These are phyloP conservation scores for Leavenworthia alabamica DNA, from an alignment of 345 rosid species.

Conservation along the genomic window DNA sequence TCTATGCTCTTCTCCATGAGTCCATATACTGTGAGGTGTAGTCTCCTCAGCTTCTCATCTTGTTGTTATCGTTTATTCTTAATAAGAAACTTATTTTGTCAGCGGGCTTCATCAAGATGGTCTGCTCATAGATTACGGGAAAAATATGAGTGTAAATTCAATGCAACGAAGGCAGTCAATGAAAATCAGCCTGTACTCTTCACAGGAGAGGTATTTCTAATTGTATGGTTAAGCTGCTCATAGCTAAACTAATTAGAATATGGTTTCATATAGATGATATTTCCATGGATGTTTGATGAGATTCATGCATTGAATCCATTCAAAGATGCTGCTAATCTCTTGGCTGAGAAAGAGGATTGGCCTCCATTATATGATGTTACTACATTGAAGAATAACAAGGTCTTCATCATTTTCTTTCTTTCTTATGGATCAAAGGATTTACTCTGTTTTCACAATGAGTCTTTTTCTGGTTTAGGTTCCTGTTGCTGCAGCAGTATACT, in stretches of 20 bases:
- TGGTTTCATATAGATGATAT: slow-evolving; percentile 48
- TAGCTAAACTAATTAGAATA: background rate
- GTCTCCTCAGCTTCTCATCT: background rate
- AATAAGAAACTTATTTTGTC: background rate
- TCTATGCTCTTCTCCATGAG: slow-evolving; percentile 76
- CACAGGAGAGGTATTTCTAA: slow-evolving; percentile 65
- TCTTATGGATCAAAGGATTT: background rate
- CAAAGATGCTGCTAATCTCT: slow-evolving; percentile 53
- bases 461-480: slow-evolving; percentile 50
- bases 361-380: slow-evolving; percentile 52
- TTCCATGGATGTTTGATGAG: slow-evolving; percentile 94
- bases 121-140: slow-evolving; percentile 59
- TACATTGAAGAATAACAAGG: slow-evolving; percentile 56
- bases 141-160: slow-evolving; percentile 42
- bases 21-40: slow-evolving; percentile 79
- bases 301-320: slow-evolving; percentile 62
- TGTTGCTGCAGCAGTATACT: slow-evolving; percentile 83
- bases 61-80: background rate
- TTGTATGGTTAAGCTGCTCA: background rate
- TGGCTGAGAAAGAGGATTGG: slow-evolving; percentile 86
- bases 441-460: background rate
- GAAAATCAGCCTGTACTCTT: slow-evolving; percentile 68
- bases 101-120: slow-evolving; percentile 86
- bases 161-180: slow-evolving; percentile 62
- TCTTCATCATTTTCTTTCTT: background rate